Evolutionary conservation across 176 grass and related monocot species (phyloP).

Genomic region (Avena insularis): DNA sequence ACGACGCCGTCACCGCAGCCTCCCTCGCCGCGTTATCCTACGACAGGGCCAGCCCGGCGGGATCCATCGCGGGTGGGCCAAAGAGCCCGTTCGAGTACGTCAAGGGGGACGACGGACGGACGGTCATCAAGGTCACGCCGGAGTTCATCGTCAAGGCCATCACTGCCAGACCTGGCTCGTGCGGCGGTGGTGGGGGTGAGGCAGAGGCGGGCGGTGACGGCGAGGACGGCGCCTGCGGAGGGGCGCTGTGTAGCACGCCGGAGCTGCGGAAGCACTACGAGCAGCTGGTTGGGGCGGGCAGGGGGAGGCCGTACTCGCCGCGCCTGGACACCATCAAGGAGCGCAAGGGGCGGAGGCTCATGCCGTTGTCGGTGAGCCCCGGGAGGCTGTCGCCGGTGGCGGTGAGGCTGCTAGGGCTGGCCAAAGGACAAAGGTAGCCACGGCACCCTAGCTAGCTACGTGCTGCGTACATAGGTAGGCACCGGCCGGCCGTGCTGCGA

Average conservation of each 20-base stretch:
- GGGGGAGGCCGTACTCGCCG: conserved; percentile 73
- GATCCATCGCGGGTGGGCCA: conserved; percentile 37
- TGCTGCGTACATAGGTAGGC: not conserved
- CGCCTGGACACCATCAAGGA: conserved; percentile 83
- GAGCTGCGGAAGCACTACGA: conserved; percentile 97
- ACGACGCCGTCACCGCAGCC: conserved; percentile 50
- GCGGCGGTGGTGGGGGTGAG: not conserved
- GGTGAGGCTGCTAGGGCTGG: conserved; percentile 53
- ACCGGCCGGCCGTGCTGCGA: not conserved
- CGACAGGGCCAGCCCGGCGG: not conserved
- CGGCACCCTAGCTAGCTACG: not conserved
- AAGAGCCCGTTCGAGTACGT: conserved; percentile 75
- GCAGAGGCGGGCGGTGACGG: not conserved
- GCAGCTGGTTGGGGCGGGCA: conserved; percentile 71
- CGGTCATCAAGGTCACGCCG: conserved; percentile 72
- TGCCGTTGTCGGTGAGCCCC: conserved; percentile 27
- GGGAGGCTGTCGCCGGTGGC: conserved; percentile 59
- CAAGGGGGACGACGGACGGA: conserved; percentile 63
- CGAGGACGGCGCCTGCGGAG: conserved; percentile 19
- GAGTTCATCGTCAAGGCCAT: conserved; percentile 67
- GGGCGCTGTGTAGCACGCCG: conserved; percentile 78
- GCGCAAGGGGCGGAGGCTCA: conserved; percentile 43
- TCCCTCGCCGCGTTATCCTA: conserved; percentile 62
- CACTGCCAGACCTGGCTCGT: not conserved
- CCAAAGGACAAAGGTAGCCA: conserved; percentile 38